phyloP scores from a whole-genome alignment of 1,284 basidiomycete genomes.

The Cryptococcus floricola region DNA sequence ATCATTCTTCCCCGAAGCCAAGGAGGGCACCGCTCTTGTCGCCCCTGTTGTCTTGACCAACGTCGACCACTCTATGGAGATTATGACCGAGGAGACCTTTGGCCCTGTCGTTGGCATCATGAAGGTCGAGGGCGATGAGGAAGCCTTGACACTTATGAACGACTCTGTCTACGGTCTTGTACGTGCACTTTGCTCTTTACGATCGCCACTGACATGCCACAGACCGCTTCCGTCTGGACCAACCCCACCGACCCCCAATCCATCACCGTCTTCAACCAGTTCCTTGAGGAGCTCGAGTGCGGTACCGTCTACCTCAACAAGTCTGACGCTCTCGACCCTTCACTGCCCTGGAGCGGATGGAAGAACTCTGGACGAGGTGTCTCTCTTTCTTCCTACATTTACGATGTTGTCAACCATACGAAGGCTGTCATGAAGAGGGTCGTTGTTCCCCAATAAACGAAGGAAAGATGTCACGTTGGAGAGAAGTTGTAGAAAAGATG shows the following conservation, averaged over 20 bases:
- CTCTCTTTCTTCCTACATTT: constrained; percentile 72
- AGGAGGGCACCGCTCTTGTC: constrained; percentile 73
- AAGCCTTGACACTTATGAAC: constrained; percentile 87
- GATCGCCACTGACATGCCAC: neutral
- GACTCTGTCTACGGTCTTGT: constrained; percentile 86
- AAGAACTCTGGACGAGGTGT: constrained; percentile 89
- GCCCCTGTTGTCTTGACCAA: constrained; percentile 83
- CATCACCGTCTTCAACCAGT: constrained; percentile 59
- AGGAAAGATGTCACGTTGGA: neutral
- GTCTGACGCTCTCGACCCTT: constrained; percentile 86
- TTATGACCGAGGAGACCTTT: constrained; percentile 83
- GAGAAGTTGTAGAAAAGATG: neutral
- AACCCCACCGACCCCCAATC: constrained; percentile 60
- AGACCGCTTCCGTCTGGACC: constrained; percentile 89
- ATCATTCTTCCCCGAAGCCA: constrained; percentile 63
- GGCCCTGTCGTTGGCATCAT: constrained; percentile 76
- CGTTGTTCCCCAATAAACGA: constrained; percentile 7
- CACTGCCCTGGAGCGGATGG: constrained; percentile 87
- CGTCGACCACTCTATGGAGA: constrained; percentile 84
- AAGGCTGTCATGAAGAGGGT: constrained; percentile 34
- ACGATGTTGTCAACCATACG: constrained; percentile 44
- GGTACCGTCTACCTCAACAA: constrained; percentile 92
- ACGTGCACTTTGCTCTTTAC: constrained; percentile 4
- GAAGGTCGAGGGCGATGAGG: constrained; percentile 64
- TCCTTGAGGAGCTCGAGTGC: constrained; percentile 69